A percentile compares a stretch with the other conserved stretches of the same genome.
Conservation (phyloP, 1,139 yeast genomes). For the Zygosaccharomyces sapae region DNA sequence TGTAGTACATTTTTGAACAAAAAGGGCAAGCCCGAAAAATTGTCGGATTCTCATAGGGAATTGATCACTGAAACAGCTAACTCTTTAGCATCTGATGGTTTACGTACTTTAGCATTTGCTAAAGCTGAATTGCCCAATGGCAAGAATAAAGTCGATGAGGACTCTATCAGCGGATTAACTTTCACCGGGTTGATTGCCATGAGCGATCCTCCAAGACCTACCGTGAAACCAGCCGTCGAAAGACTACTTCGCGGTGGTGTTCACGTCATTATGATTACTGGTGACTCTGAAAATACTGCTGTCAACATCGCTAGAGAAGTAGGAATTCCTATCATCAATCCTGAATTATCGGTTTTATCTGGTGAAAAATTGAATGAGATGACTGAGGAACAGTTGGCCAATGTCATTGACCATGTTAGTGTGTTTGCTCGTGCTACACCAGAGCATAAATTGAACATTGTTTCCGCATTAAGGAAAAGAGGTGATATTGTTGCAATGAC, state of each 20-base stretch:
- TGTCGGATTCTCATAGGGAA: conserved; percentile 49
- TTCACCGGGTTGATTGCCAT: conserved; percentile 85
- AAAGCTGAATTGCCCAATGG: conserved; percentile 39
- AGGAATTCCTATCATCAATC: conserved; percentile 74
- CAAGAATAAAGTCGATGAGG: conserved; percentile 37
- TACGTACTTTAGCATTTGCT: conserved; percentile 81
- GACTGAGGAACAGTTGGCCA: conserved; percentile 62
- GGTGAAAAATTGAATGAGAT: conserved; percentile 76
- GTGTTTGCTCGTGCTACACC: conserved; percentile 96
- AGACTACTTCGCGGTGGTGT: conserved; percentile 83
- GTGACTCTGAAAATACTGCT: conserved; percentile 90
- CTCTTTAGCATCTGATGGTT: conserved; percentile 70
- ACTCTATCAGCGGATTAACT: conserved; percentile 52
- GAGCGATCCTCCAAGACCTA: conserved; percentile 94
- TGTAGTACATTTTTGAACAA: conserved; percentile 57
- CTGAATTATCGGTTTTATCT: conserved; percentile 61
- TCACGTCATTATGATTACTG: conserved; percentile 95
- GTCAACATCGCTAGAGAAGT: conserved; percentile 79
- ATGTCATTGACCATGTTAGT: conserved; percentile 71
- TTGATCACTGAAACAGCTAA: conserved; percentile 53
- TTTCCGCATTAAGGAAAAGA: conserved; percentile 79
- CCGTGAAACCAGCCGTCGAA: conserved; percentile 68
- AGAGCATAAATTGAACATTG: conserved; percentile 86
- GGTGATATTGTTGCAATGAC: conserved; percentile 98
- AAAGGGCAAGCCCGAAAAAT: conserved; percentile 48